A percentile compares a stretch with the other conserved stretches of the same genome.
phyloP scores from a whole-genome alignment of 257 asterid genomes.

The Ilex asprella region DNA sequence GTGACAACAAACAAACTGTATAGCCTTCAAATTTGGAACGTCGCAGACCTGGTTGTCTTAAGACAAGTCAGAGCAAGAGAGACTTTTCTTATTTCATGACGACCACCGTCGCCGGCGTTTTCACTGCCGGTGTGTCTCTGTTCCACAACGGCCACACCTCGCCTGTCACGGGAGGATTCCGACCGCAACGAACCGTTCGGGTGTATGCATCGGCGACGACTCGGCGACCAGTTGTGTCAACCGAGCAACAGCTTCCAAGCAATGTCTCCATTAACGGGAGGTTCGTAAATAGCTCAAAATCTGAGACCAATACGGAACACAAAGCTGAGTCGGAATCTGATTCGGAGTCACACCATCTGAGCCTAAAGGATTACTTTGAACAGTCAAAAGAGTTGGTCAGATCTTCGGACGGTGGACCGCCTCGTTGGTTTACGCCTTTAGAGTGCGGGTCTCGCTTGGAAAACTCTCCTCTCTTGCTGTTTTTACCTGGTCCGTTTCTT shows the following conservation, averaged over 20 bases:
- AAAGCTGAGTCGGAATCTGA: conserved; percentile 10
- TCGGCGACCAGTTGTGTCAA: conserved; percentile 8
- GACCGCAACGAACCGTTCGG: neutral
- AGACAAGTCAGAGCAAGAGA: too few relatives aligned
- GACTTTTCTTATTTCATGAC: conserved; percentile 20
- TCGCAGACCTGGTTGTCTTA: too few relatives aligned
- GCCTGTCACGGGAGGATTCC: conserved; percentile 1
- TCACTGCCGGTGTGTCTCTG: conserved; percentile 16
- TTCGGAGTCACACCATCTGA: conserved; percentile 6
- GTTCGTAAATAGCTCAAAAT: conserved; percentile 13
- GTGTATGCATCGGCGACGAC: neutral
- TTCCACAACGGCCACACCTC: conserved; percentile 10
- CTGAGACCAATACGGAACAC: neutral
- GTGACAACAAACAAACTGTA: too few relatives aligned
- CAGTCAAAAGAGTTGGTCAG: conserved; percentile 34
- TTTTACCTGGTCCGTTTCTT: conserved; percentile 53
- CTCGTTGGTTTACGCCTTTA: conserved; percentile 80
- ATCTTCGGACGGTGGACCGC: conserved; percentile 59
- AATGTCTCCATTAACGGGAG: conserved; percentile 14
- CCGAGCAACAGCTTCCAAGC: conserved; percentile 15
- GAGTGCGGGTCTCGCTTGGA: conserved; percentile 28
- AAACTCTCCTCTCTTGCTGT: conserved; percentile 58
- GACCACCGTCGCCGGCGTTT: conserved; percentile 19
- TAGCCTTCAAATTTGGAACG: too few relatives aligned
- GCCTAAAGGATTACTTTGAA: conserved; percentile 43